Base-by-base conservation (phyloP, 2,329 filamentous ascomycete genomes). In the Fusarium tuaranense region DNA sequence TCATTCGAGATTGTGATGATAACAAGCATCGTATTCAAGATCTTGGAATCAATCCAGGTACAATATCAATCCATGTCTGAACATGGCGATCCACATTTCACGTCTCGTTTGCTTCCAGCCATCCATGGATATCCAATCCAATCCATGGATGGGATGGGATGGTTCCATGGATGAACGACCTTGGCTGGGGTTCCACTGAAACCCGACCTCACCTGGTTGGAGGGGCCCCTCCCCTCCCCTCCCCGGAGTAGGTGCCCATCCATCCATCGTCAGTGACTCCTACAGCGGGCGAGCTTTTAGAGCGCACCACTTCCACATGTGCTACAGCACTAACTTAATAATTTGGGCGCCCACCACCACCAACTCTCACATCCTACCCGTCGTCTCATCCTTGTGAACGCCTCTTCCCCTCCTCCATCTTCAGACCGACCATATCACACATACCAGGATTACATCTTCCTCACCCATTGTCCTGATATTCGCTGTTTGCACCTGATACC, bases 371-470 rank as follows among this genome's bases (percentile, higher is more conserved):
- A 34, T 36, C 63, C 55, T 58, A 2, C 32, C 32, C 32, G 63
- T 76, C 70, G 41, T 63, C 60, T 65, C 67, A 65, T 70, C 65
- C 62, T 74, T 59, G 65, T 55, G 48, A 53, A 32, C 68, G 62
- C 55, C 61, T 48, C 46, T 20, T 57, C 41, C 48, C 67, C 48
- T 59, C 58, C 57, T 41, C 13, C 48, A 30, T 48, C 36, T 27
- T 27, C 39, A 30, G 48, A 55, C 48, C 27, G 48, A 32, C 48
- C 18, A 32, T 32, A 55, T 32, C 48, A 4, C 18, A 55, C 27
- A 55, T 32, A 55, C 32, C 27, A 32, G 12, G 27, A 34, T 22
- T 30, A 34, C 13, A 36, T 39, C 20, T 20, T 36, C 14, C 41
- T 60, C 51, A 7, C 32, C 46, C 27, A 60, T 48, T 48, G 32